phyloP scores from a whole-genome alignment of 768 basidiomycete genomes.

The Pleurotus cornucopiae region DNA sequence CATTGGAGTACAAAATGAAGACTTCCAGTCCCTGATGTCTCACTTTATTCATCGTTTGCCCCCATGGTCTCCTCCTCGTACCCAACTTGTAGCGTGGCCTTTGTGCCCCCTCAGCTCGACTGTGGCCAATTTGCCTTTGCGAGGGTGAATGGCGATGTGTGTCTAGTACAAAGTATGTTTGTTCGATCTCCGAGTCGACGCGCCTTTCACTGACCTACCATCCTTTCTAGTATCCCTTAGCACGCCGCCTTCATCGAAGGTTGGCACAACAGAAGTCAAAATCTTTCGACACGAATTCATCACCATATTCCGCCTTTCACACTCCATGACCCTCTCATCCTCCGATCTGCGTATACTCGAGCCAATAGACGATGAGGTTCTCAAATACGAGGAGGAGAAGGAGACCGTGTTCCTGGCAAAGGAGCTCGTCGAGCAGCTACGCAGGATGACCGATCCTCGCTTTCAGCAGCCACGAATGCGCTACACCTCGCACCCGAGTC shows the following conservation, averaged over 20 bases:
- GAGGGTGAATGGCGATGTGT: constrained; percentile 51
- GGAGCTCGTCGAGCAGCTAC: constrained; percentile 40
- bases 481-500: constrained; percentile 1
- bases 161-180: constrained; percentile 63
- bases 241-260: constrained; percentile 34
- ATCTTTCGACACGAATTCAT: constrained; percentile 60
- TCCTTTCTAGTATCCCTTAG: constrained; percentile 26
- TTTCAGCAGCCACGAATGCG: constrained; percentile 3
- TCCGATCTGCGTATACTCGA: constrained; percentile 49
- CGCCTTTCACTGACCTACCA: neutral
- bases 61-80: neutral
- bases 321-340: constrained; percentile 42
- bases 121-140: constrained; percentile 50
- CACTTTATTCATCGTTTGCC: neutral
- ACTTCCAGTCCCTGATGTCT: constrained; percentile 35
- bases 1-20: constrained; percentile 29
- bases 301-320: constrained; percentile 56
- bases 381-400: constrained; percentile 54
- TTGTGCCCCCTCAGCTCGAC: constrained; percentile 28
- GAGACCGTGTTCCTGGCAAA: constrained; percentile 58
- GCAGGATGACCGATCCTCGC: constrained; percentile 28
- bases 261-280: constrained; percentile 46
- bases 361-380: constrained; percentile 39
- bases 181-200: too few species aligned
- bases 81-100: constrained; percentile 1